Evolutionary conservation across 2,329 filamentous ascomycete genomes (phyloP).

Genomic region (Arthroderma sp.): DNA sequence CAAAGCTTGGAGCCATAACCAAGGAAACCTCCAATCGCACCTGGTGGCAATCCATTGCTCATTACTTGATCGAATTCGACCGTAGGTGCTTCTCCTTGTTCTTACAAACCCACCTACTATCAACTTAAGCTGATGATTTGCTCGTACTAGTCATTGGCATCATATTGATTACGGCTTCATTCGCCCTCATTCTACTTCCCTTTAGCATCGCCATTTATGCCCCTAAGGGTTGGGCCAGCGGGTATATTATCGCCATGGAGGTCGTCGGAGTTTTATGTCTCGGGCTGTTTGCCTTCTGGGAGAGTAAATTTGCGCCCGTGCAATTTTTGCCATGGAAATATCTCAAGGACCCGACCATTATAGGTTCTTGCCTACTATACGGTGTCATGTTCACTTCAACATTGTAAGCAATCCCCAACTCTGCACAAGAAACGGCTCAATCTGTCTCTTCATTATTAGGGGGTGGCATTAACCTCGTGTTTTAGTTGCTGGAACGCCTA

Average conservation of each 20-base stretch:
- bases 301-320: slow-evolving; percentile 41
- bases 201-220: slow-evolving; percentile 16
- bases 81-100: slow-evolving; percentile 2
- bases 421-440: neutral
- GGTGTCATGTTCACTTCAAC: slow-evolving; percentile 33
- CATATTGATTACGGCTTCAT: slow-evolving; percentile 18
- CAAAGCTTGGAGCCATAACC: slow-evolving; percentile 18
- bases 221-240: slow-evolving; percentile 12
- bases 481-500: slow-evolving; percentile 37
- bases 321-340: slow-evolving; percentile 41
- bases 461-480: neutral
- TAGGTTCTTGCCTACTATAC: slow-evolving; percentile 36
- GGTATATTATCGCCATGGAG: slow-evolving; percentile 30
- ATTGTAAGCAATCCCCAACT: slow-evolving; percentile 15
- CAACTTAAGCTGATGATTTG: neutral
- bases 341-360: slow-evolving; percentile 33
- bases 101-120: neutral
- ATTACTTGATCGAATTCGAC: slow-evolving; percentile 15
- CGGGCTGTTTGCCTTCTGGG: slow-evolving; percentile 40
- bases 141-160: slow-evolving; percentile 15
- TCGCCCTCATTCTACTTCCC: slow-evolving; percentile 19
- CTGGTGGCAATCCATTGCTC: slow-evolving; percentile 9
- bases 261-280: slow-evolving; percentile 43
- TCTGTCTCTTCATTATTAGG: neutral
- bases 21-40: slow-evolving; percentile 7